Base-by-base conservation (phyloP, 495 filamentous ascomycete species). In the Barbatosphaeria neglecta region DNA sequence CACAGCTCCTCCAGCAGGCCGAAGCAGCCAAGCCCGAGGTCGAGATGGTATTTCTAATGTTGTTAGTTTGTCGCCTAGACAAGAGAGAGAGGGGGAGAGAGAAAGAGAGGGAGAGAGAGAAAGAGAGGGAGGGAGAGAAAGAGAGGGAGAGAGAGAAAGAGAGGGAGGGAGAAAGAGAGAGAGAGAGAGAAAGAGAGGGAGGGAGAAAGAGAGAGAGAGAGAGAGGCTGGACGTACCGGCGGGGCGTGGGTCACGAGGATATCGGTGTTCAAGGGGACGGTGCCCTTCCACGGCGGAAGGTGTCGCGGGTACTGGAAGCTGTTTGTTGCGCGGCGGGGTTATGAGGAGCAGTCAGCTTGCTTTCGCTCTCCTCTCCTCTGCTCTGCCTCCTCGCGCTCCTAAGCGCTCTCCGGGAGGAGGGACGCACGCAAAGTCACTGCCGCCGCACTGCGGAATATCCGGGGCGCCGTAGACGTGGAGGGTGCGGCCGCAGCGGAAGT, bases 181-280 rank as follows among this genome's bases (percentile, higher is more conserved):
- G 11, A 10, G 19, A 25, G 16, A 23, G 10, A 4, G 17, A 1
- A 4, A 23, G 0, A 3, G 38, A 28, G 25, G 22, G 18, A 4
- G 17, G 13, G 17, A 19, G 17, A 0, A 28, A 13, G 23, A 15
- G 11, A 22, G 7, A 1, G 0, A 15, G 37, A 35, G 22, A 33
- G n/a, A n/a, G n/a, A n/a, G n/a, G n/a, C n/a, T n/a, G n/a, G 10
- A 50, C 61, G 43, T 58, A 72, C 68, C 41, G 69, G 69, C 2
- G 69, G 68, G 20, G 81, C 82, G 58, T 97, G 90, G 9, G 90
- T 97, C 35, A 97, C 65, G 0, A 97, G 70, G 43, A 97, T 77
- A 53, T 95, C 89, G 1, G 80, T 85, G 43, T 84, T 78, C 7
- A 61, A 50, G 0, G 92, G 90, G 16, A 97, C 69, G 6, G 52